Evolutionary conservation across 495 filamentous ascomycete species (phyloP).

Genomic region (Daldinia concentrica): DNA sequence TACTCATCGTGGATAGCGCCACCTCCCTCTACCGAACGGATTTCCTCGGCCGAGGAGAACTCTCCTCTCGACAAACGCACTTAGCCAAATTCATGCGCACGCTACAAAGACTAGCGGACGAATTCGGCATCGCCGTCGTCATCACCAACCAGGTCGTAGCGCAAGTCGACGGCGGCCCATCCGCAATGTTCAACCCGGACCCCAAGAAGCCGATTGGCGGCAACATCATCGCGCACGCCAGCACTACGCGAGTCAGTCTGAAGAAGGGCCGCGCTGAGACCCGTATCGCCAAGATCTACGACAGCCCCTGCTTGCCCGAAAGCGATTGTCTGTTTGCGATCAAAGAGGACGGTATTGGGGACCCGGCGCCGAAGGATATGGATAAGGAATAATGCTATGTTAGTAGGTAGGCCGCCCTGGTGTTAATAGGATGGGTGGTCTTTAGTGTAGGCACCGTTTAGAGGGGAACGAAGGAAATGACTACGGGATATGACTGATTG

Average conservation of each 20-base stretch:
- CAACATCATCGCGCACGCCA: conserved; percentile 98
- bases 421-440: background rate
- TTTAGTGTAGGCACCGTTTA: background rate
- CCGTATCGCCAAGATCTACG: conserved; percentile 97
- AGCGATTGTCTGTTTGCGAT: conserved; percentile 97
- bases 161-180: conserved; percentile 95
- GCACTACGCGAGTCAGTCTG: conserved; percentile 86
- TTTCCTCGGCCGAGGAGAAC: conserved; percentile 92
- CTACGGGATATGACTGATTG: conserved; percentile 29
- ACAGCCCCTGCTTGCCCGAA: conserved; percentile 95
- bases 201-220: conserved; percentile 99
- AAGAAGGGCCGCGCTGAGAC: conserved; percentile 97
- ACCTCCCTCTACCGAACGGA: conserved; percentile 96
- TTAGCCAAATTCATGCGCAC: conserved; percentile 97
- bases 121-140: conserved; percentile 97
- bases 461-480: conserved; percentile 6
- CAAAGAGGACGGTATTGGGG: conserved; percentile 94
- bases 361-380: conserved; percentile 93
- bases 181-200: conserved; percentile 98
- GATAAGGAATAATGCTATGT: conserved; percentile 68
- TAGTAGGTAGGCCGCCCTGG: background rate
- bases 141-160: conserved; percentile 99
- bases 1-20: conserved; percentile 93
- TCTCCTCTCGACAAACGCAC: conserved; percentile 89
- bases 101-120: conserved; percentile 91